Evolutionary conservation across 495 filamentous ascomycete species (phyloP), one percentile per base, ranked within the genome.

Genomic region (Talaromyces stipitatus): DNA sequence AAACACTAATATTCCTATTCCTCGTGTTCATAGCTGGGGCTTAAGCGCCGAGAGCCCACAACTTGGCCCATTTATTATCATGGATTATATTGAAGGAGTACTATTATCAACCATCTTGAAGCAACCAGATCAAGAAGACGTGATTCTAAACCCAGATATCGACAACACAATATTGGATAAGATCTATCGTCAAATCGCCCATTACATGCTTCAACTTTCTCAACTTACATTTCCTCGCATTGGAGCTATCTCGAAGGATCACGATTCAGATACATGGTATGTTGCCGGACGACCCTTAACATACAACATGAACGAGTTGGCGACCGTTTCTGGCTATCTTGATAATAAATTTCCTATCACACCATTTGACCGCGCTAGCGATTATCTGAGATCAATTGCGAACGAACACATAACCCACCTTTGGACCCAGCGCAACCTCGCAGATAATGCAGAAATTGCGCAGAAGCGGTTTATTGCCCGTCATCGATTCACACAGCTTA

Each of bases 231-330:
- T 76, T 59, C 22, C 55, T 56, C 43, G 55, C 14, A 76, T 76
- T 57, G 67, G 70, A 45, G 60, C 68, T 43, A 69, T 75, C 62
- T 69, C 66, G 29, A 68, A 67, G 56, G 61, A 66, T 54, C 53
- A 47, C 55, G 58, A 50, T 62, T 59, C 57, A 61, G 57, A 60
- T 56, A 41, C 55, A 61, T 72, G 64, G 69, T 58, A 58, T 52
- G 64, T 68, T 60, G 59, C 66, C 55, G 55, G 61, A 63, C 60
- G 69, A 60, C 66, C 68, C 52, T 56, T 73, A 41, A 72, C 70
- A 46, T 73, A 71, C 56, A 70, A 71, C 50, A 72, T 76, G 62
- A 73, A 76, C 60, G 69, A 73, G 63, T 62, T 71, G 55, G 64
- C 60, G 20, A 72, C 70, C 59, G 58, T 66, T 58, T 55, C 69